A percentile compares a stretch with the other conserved stretches of the same genome.
These are phyloP conservation scores for Claviceps africana DNA, from an alignment of 2,329 filamentous ascomycete species.

Conservation along the genomic window DNA sequence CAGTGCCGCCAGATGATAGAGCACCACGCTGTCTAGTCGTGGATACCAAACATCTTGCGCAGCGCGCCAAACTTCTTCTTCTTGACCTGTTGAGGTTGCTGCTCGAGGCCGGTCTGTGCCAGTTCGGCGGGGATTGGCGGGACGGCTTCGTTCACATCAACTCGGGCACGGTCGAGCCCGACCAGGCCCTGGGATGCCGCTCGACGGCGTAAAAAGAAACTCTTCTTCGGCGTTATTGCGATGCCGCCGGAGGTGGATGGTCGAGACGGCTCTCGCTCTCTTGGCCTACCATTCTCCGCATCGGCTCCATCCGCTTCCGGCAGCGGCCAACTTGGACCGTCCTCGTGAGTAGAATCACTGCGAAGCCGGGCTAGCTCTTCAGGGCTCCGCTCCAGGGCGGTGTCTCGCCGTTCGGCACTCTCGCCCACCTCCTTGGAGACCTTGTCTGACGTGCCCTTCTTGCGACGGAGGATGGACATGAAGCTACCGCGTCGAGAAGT, in stretches of 20 bases:
- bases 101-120: background rate
- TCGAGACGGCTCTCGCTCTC: conserved; percentile 15
- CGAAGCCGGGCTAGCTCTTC: conserved; percentile 36
- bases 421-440: conserved; percentile 41
- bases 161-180: conserved; percentile 8
- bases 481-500: conserved; percentile 32
- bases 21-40: conserved; percentile 23
- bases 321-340: conserved; percentile 21
- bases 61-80: conserved; percentile 57
- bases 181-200: conserved; percentile 22
- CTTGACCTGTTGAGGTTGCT: conserved; percentile 17
- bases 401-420: conserved; percentile 48
- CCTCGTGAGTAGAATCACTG: conserved; percentile 18
- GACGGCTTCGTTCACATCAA: conserved; percentile 6
- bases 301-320: conserved; percentile 17
- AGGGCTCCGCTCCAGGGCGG: conserved; percentile 43
- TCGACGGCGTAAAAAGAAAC: conserved; percentile 21
- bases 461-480: conserved; percentile 50
- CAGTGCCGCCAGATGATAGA: conserved; percentile 2
- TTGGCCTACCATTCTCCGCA: conserved; percentile 12
- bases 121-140: conserved; percentile 2
- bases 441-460: conserved; percentile 34
- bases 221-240: conserved; percentile 10
- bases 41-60: conserved; percentile 47
- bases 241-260: conserved; percentile 22